A percentile compares a stretch with the other conserved stretches of the same genome.
phyloP scores from a whole-genome alignment of 768 basidiomycete species.

The Phlebiopsis flavidoalba region DNA sequence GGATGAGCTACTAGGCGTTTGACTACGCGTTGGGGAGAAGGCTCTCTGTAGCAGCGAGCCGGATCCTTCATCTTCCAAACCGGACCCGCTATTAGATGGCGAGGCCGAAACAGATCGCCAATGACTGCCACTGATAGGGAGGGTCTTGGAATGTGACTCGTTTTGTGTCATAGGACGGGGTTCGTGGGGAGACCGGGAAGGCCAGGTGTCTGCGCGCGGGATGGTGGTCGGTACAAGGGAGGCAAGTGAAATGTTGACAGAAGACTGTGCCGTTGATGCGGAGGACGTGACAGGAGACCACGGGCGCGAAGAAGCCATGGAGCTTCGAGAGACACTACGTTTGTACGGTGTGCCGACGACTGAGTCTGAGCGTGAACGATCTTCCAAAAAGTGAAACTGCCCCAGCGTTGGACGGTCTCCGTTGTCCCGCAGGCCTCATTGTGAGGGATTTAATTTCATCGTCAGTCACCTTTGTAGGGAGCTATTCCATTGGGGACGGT shows the following conservation, averaged over 20 bases:
- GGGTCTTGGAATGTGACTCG: conserved; percentile 64
- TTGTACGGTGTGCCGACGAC: conserved; percentile 41
- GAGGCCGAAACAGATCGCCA: conserved; percentile 45
- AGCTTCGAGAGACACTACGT: conserved; percentile 67
- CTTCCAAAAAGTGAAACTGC: conserved; percentile 9
- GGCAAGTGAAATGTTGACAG: conserved; percentile 55
- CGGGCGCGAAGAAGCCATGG: conserved; percentile 73
- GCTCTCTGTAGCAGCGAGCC: conserved; percentile 51
- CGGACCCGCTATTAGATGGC: conserved; percentile 36
- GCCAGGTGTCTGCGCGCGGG: conserved; percentile 56
- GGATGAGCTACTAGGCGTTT: conserved; percentile 43
- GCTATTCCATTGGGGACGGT: conserved; percentile 62
- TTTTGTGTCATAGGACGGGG: conserved; percentile 74
- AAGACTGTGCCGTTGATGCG: conserved; percentile 61
- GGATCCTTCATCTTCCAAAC: conserved; percentile 37
- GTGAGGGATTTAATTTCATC: conserved; percentile 42
- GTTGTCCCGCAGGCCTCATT: conserved; percentile 45
- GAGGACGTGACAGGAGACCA: conserved; percentile 77
- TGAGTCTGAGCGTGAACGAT: conserved; percentile 12
- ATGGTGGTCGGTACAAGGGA: conserved; percentile 35
- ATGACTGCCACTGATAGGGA: conserved; percentile 39
- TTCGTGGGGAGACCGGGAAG: conserved; percentile 47
- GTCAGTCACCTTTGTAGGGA: conserved; percentile 67
- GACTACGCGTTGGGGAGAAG: conserved; percentile 48
- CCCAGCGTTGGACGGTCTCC: conserved; percentile 32